Evolutionary conservation across 1,284 basidiomycete species (phyloP), one percentile per base, ranked within the genome.

Genomic region (Sparassis latifolia): DNA sequence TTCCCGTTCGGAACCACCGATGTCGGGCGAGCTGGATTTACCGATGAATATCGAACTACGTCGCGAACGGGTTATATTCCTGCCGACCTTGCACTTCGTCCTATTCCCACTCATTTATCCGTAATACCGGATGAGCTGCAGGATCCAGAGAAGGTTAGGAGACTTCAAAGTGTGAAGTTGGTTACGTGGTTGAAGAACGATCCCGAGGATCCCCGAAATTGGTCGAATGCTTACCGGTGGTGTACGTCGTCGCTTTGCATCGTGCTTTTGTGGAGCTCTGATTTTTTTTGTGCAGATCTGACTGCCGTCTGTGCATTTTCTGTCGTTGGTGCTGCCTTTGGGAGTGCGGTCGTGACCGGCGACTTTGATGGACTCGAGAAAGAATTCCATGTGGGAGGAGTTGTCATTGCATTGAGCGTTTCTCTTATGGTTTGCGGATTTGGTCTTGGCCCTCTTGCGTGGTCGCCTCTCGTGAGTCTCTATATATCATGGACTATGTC

Each of bases 201-300:
- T 64, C 79, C 74, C 3, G 64, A 65, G 35, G 84, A 87, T 60
- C 84, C 84, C 4, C 79, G 82, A 52, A 84, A 81, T 55, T 83
- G 79, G 76, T 69, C 71, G 1, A 56, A 52, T 2, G 40, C 51
- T 28, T 71, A 74, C 54, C 80, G 78, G 58, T 82, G 81, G 80
- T 66, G 65, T 66, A 58, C 54, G 64, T 63, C 4, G 42, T 12
- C 4, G 77, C 5, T 76, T 74, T 0, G 4, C 68, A 0, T 48
- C 40, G 1, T 67, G 67, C 54, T 66, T 76, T 30, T 68, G 77
- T 62, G 78, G 75, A 2, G 2, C 31, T 7, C 28, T 7, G 6
- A 42, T 12, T 42, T 33, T 12, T 27, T 30, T 9, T n/a, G 31
- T 47, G 2, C 32, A 66, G 65, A 59, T 38, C 56, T 62, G 29